These are phyloP conservation scores for Tolypocladium pustulatum DNA, from an alignment of 2,329 filamentous ascomycete genomes.

Conservation along the genomic window DNA sequence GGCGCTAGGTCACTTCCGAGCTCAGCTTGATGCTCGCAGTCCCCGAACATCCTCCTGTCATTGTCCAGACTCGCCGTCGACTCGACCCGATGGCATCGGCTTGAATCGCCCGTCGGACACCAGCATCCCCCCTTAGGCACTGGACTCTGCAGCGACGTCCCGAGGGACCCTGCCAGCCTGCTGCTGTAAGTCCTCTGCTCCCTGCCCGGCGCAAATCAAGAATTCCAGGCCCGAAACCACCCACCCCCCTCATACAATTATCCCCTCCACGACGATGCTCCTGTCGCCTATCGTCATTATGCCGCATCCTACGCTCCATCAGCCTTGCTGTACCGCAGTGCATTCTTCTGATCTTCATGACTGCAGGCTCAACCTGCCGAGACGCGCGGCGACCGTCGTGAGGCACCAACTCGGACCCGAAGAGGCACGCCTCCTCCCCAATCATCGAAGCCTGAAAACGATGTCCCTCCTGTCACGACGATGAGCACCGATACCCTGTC, in stretches of 20 bases:
- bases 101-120: conserved; percentile 4
- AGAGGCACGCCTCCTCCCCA: neutral
- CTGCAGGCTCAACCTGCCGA: neutral
- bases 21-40: conserved; percentile 3
- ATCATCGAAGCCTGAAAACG: conserved; percentile 7
- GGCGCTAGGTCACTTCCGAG: conserved; percentile 13
- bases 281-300: neutral
- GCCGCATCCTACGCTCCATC: neutral
- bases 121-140: neutral
- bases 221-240: conserved; percentile 4
- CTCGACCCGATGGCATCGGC: conserved; percentile 9
- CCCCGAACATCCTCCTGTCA: neutral
- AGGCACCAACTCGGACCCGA: neutral
- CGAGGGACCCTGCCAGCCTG: conserved; percentile 3
- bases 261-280: neutral
- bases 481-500: conserved; percentile 43
- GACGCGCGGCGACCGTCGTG: neutral
- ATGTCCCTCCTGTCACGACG: conserved; percentile 34
- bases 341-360: neutral
- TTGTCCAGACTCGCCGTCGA: conserved; percentile 5
- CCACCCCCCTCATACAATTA: neutral
- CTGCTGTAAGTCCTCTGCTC: conserved; percentile 7
- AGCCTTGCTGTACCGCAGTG: neutral
- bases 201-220: conserved; percentile 4
- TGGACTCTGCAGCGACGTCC: conserved; percentile 1